Evolutionary conservation across 768 basidiomycete species (phyloP).

Genomic region (Boletus pseudo-olivaceus): DNA sequence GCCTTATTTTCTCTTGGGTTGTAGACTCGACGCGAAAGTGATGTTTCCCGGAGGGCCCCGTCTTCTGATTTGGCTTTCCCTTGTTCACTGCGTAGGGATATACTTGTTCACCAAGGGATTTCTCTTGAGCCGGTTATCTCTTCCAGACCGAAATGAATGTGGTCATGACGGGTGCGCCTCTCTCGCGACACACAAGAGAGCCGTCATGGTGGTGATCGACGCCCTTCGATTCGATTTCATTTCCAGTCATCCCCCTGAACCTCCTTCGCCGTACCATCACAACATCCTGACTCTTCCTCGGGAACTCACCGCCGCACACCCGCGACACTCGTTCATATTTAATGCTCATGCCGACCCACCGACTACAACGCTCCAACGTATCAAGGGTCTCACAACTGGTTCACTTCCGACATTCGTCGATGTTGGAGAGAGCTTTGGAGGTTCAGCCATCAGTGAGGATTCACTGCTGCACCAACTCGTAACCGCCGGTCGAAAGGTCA

Average conservation of each 20-base stretch:
- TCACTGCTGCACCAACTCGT: slow-evolving; percentile 75
- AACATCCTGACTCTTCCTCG: slow-evolving; percentile 76
- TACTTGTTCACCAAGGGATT: slow-evolving; percentile 93
- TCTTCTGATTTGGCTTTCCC: slow-evolving; percentile 55
- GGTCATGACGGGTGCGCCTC: slow-evolving; percentile 42
- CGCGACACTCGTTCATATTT: slow-evolving; percentile 78
- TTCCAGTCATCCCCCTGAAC: slow-evolving; percentile 56
- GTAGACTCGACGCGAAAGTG: slow-evolving; percentile 7
- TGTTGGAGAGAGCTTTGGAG: slow-evolving; percentile 90
- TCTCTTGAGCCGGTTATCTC: slow-evolving; percentile 65
- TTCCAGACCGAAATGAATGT: slow-evolving; percentile 42
- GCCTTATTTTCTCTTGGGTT: background rate
- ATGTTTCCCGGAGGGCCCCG: slow-evolving; percentile 18
- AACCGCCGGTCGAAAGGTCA: slow-evolving; percentile 57
- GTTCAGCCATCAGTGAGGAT: slow-evolving; percentile 82
- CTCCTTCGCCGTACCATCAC: slow-evolving; percentile 70
- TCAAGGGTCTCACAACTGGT: slow-evolving; percentile 94
- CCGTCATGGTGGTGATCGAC: slow-evolving; percentile 86
- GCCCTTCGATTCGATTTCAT: slow-evolving; percentile 93
- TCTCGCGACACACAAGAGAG: slow-evolving; percentile 68
- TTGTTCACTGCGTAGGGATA: slow-evolving; percentile 73
- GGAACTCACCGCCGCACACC: slow-evolving; percentile 60
- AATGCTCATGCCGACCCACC: slow-evolving; percentile 93
- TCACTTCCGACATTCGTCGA: slow-evolving; percentile 95
- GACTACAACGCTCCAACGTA: slow-evolving; percentile 89